Evolutionary conservation across 108 stramenopile species (phyloP).

Genomic region (Discostella pseudostelligera): DNA sequence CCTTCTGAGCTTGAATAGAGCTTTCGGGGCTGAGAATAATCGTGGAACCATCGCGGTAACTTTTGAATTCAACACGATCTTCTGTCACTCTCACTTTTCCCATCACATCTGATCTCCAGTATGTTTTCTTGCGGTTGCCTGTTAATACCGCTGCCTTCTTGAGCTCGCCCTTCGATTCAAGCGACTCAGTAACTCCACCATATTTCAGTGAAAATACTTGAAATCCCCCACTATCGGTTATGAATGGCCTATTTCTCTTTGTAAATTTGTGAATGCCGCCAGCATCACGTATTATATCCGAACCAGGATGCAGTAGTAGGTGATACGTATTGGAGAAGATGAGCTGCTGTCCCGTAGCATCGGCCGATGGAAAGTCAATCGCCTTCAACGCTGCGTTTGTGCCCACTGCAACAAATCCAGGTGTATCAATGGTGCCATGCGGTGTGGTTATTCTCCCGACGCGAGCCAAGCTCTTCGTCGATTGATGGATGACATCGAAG

Average conservation of each 20-base stretch:
- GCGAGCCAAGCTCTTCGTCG: conserved; percentile 45
- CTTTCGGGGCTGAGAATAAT: conserved; percentile 57
- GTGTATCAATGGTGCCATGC: conserved; percentile 58
- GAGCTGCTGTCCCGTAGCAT: conserved; percentile 47
- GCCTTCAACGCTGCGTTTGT: conserved; percentile 58
- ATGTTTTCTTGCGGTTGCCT: conserved; percentile 10
- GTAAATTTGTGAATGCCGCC: conserved; percentile 73
- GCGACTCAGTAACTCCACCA: conserved; percentile 50
- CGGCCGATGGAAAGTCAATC: conserved; percentile 35
- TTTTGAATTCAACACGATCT: conserved; percentile 56
- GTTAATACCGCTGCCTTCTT: conserved; percentile 11
- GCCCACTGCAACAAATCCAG: conserved; percentile 63
- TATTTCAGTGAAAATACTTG: conserved; percentile 56
- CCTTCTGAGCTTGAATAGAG: conserved; percentile 59
- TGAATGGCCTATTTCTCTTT: conserved; percentile 38
- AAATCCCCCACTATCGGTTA: conserved; percentile 67
- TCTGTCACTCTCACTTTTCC: conserved; percentile 50
- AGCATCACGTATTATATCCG: conserved; percentile 46
- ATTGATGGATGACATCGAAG: conserved; percentile 50
- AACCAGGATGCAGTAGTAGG: conserved; percentile 58
- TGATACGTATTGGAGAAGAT: conserved; percentile 69
- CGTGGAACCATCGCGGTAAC: conserved; percentile 55
- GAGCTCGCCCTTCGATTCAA: conserved; percentile 35
- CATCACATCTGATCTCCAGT: conserved; percentile 42
- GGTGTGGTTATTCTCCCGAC: conserved; percentile 50